Conservation (phyloP, 2,329 filamentous ascomycete species). For the Colletotrichum lini region DNA sequence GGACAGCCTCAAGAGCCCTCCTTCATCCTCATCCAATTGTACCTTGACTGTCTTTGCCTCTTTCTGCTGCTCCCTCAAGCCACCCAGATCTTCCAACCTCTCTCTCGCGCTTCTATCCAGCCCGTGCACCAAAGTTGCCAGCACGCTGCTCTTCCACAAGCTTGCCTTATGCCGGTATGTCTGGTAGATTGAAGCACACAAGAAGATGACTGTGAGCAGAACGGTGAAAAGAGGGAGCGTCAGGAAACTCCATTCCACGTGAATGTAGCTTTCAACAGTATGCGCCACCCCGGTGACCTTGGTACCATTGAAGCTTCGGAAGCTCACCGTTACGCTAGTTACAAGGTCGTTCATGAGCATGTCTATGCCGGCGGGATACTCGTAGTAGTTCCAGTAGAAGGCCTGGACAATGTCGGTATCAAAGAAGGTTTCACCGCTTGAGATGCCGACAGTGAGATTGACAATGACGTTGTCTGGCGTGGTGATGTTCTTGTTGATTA, state of each 20-base stretch:
- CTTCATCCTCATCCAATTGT: conserved; percentile 46
- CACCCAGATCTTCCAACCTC: conserved; percentile 44
- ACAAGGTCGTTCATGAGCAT: conserved; percentile 53
- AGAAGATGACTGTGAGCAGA: conserved; percentile 48
- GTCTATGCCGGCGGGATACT: conserved; percentile 52
- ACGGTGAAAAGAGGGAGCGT: conserved; percentile 51
- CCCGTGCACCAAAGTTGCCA: conserved; percentile 54
- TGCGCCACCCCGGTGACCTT: conserved; percentile 49
- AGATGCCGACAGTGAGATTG: conserved; percentile 52
- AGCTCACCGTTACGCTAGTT: conserved; percentile 53
- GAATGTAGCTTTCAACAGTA: conserved; percentile 50
- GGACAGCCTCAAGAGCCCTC: conserved; percentile 34
- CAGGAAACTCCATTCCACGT: conserved; percentile 55
- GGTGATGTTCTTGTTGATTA: conserved; percentile 48
- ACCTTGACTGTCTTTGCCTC: conserved; percentile 48
- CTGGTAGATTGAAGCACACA: conserved; percentile 47
- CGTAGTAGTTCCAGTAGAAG: conserved; percentile 58
- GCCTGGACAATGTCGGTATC: conserved; percentile 55
- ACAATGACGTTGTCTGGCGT: conserved; percentile 47
- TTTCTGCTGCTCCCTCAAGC: conserved; percentile 45
- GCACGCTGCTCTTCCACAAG: conserved; percentile 54
- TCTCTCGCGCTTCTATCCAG: conserved; percentile 49
- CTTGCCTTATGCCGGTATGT: conserved; percentile 46
- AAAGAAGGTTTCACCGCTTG: conserved; percentile 51
- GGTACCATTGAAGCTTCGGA: conserved; percentile 49